These are phyloP conservation scores for Phaeosphaeriaceae sp. DNA, from an alignment of 2,329 filamentous ascomycete species.

Conservation along the genomic window DNA sequence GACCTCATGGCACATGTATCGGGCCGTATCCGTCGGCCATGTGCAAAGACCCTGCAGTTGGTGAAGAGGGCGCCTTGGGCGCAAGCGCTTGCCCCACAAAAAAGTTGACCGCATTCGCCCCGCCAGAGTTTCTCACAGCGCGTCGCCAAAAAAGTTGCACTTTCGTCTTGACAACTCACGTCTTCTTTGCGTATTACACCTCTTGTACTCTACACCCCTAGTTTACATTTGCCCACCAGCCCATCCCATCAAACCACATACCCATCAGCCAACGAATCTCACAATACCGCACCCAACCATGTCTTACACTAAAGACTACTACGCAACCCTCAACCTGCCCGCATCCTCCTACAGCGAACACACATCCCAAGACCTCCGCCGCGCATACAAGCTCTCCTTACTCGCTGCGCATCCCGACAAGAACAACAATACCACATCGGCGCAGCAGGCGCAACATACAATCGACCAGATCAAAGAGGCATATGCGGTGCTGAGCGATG, in stretches of 20 bases:
- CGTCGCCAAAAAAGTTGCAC: conserved; percentile 1
- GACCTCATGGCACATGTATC: conserved; percentile 8
- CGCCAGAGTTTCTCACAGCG: conserved; percentile 17
- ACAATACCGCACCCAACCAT: no score
- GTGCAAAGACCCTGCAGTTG: background rate
- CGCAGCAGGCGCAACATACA: conserved; percentile 38
- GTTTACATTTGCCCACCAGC: no score
- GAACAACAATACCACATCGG: background rate
- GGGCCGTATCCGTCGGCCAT: conserved; percentile 8
- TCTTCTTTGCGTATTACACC: no score
- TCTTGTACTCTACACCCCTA: no score
- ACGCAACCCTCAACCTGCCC: conserved; percentile 31
- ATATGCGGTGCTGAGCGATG: conserved; percentile 60
- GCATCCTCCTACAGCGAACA: conserved; percentile 8
- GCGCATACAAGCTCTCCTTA: conserved; percentile 64
- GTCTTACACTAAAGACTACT: conserved; percentile 41
- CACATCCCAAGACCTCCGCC: conserved; percentile 15
- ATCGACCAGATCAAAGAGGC: conserved; percentile 67
- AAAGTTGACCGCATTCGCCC: conserved; percentile 7
- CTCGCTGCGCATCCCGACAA: conserved; percentile 65
- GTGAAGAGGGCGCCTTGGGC: background rate
- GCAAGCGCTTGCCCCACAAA: conserved; percentile 15
- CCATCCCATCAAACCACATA: background rate
- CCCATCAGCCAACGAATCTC: no score
- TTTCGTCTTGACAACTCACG: no score